Evolutionary conservation across 1,284 basidiomycete species (phyloP).

Genomic region (Hemileia vastatrix): DNA sequence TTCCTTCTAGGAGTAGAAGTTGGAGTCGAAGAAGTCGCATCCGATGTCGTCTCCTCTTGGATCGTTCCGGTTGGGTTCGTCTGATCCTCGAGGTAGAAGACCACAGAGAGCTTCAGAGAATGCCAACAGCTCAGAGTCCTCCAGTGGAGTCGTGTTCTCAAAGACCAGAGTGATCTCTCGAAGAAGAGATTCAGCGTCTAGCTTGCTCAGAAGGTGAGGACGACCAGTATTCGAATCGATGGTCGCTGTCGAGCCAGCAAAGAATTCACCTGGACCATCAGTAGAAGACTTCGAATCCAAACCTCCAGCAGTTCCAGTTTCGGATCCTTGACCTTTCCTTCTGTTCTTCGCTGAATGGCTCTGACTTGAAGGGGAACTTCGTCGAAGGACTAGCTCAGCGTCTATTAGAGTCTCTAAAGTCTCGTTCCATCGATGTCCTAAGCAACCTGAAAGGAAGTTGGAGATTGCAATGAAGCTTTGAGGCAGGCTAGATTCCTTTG

Average conservation of each 20-base stretch:
- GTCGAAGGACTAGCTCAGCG: neutral
- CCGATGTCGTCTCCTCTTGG: neutral
- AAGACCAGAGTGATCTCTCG: constrained; percentile 32
- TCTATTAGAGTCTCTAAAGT: constrained; percentile 25
- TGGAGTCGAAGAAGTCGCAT: neutral
- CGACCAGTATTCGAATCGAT: neutral
- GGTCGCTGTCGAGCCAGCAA: neutral
- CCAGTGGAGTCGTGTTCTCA: constrained; percentile 31
- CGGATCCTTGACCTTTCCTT: neutral
- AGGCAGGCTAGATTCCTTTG: too few species aligned
- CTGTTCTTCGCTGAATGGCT: neutral
- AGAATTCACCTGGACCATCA: neutral
- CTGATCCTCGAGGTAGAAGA: constrained; percentile 5
- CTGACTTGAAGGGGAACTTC: neutral
- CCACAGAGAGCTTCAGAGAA: constrained; percentile 33
- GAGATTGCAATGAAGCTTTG: constrained; percentile 33
- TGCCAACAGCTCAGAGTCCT: constrained; percentile 27
- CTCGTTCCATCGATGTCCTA: constrained; percentile 35
- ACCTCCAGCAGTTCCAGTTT: neutral
- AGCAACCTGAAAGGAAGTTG: constrained; percentile 34
- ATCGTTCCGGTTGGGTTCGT: neutral
- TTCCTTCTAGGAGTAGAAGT: neutral
- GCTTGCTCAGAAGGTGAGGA: neutral
- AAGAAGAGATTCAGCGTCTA: neutral
- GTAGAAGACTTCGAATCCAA: neutral